Conservation (phyloP, 1,284 basidiomycete species). For the Wallemia hederae region DNA sequence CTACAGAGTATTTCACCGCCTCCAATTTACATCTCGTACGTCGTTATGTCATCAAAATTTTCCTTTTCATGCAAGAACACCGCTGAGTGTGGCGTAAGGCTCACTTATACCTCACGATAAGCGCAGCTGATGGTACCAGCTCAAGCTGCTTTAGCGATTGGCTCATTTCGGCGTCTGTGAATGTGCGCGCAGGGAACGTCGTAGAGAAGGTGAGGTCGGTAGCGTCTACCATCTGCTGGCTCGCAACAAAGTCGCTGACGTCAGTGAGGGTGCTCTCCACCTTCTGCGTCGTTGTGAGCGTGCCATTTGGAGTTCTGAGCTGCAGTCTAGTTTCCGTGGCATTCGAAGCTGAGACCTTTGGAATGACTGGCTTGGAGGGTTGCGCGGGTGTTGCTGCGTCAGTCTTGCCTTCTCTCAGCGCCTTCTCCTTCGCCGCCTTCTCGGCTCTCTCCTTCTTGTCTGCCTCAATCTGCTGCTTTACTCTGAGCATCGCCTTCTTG, state of each 20-base stretch:
- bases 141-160: not conserved
- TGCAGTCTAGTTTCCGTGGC: slow-evolving; percentile 14
- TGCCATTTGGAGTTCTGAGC: not conserved
- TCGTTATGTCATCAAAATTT: not conserved
- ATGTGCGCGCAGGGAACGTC: slow-evolving; percentile 44
- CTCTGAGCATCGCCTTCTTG: slow-evolving; percentile 43
- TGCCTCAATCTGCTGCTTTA: slow-evolving; percentile 75
- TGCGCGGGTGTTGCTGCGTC: slow-evolving; percentile 1
- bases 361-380: not conserved
- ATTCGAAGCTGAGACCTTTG: slow-evolving; percentile 16
- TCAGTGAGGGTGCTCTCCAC: slow-evolving; percentile 45
- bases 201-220: slow-evolving; percentile 45
- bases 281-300: slow-evolving; percentile 44
- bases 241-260: slow-evolving; percentile 59
- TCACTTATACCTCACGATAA: not conserved
- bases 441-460: slow-evolving; percentile 70
- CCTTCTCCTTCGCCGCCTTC: slow-evolving; percentile 61
- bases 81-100: too few species aligned
- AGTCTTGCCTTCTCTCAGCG: slow-evolving; percentile 37
- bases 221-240: slow-evolving; percentile 34
- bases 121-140: not conserved
- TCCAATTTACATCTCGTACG: too few species aligned
- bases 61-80: too few species aligned
- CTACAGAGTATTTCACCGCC: too few species aligned
- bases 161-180: not conserved